A percentile compares a stretch with the other conserved stretches of the same genome.
Evolutionary conservation across 306 rosid genomes (phyloP).

Genomic region (Lathyrus oleraceus): DNA sequence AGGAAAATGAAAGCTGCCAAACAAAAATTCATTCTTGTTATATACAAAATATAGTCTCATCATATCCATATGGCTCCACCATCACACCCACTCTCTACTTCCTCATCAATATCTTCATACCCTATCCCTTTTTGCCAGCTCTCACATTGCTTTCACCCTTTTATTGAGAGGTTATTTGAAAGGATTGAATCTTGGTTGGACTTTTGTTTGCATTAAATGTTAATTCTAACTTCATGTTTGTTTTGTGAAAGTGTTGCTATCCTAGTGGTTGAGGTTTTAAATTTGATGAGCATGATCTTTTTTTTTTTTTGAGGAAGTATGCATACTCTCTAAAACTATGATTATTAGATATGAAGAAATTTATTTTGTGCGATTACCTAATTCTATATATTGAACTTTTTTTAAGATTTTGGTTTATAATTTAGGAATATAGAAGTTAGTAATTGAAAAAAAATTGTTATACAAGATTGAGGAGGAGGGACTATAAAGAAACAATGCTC

Average conservation of each 20-base stretch:
- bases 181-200: constrained; percentile 34
- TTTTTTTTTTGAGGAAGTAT: no score
- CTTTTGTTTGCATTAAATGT: constrained; percentile 21
- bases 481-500: not conserved
- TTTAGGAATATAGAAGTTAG: not conserved
- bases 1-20: constrained; percentile 50
- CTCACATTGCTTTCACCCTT: constrained; percentile 25
- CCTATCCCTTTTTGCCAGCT: constrained; percentile 25
- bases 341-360: not conserved
- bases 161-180: constrained; percentile 30
- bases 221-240: not conserved
- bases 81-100: constrained; percentile 7
- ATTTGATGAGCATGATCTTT: not conserved
- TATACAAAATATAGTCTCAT: not conserved
- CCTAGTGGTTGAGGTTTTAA: not conserved
- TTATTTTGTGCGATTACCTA: not conserved
- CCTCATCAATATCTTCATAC: constrained; percentile 31
- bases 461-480: no score
- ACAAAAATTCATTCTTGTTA: constrained; percentile 40
- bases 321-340: not conserved
- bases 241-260: not conserved
- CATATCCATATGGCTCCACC: constrained; percentile 37
- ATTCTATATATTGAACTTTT: not conserved
- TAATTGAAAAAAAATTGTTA: no score
- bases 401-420: not conserved